Evolutionary conservation across 257 asterid genomes (phyloP), one percentile per base, ranked within the genome.

Genomic region (Solanum arcanum): DNA sequence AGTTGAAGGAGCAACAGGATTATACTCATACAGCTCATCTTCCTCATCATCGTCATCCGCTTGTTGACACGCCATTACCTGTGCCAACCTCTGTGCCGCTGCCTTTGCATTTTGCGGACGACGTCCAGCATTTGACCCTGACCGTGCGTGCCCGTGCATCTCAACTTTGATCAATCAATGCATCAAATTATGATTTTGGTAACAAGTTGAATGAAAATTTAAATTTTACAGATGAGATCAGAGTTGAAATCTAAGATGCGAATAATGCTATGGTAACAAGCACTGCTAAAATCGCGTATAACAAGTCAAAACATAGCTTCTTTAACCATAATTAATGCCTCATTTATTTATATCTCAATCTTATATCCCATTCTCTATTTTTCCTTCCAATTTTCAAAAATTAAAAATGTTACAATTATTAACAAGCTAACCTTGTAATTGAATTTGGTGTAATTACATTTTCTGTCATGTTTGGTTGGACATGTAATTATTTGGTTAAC

Each of bases 51-150:
- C 97, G 2, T 93, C 96, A 83, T 95, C 95, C 15, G 93, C 90
- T 31, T 92, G 87, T 86, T 95, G 98, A 88, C 90, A 86, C 59
- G 99, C 94, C 99, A 97, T 97, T 42, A 94, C 96, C 90, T 87
- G 92, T 62, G 98, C 99, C 66, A 97, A 96, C 94, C 93, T 93
- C 84, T 93, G 98, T 76, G 99, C 99, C 20, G 99, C 99, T 80
- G 94, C 98, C 92, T 94, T 96, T 23, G 98, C 89, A 85, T 92
- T 91, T 83, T 92, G 97, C 12, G 98, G 95, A 72, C 90, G 93
- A 90, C 89, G 92, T 90, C 69, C 69, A 0, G 92, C 78, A 87
- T 87, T 77, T 81, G 93, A 87, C 12, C 93, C 39, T 10, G 98
- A 90, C 59, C 96, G 91, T 6, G 95, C 42, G 46, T 80, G 69